Evolutionary conservation across 768 basidiomycete genomes (phyloP).

Genomic region (Kwoniella mangroviensis): DNA sequence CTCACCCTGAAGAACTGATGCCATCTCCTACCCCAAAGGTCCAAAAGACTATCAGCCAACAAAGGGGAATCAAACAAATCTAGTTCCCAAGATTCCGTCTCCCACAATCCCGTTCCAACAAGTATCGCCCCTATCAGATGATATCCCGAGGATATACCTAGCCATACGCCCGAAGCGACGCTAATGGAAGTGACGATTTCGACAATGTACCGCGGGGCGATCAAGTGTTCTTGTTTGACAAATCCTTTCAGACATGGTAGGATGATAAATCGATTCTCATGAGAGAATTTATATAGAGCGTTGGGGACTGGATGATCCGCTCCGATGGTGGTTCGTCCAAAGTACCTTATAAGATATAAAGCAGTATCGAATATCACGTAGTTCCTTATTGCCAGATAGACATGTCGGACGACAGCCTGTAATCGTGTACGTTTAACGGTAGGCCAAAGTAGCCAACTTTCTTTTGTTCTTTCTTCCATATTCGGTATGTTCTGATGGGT

Average conservation of each 20-base stretch:
- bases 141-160: slow-evolving; percentile 36
- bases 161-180: slow-evolving; percentile 34
- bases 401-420: slow-evolving; percentile 34
- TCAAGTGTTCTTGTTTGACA: not conserved
- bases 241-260: slow-evolving; percentile 19
- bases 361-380: slow-evolving; percentile 40
- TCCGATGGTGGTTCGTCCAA: slow-evolving; percentile 32
- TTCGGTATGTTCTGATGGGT: slow-evolving; percentile 11
- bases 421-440: slow-evolving; percentile 24
- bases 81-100: slow-evolving; percentile 47
- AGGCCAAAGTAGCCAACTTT: slow-evolving; percentile 30
- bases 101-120: slow-evolving; percentile 38
- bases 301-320: slow-evolving; percentile 16
- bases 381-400: slow-evolving; percentile 21
- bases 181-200: slow-evolving; percentile 17
- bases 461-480: not conserved
- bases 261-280: slow-evolving; percentile 25
- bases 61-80: slow-evolving; percentile 48
- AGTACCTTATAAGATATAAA: slow-evolving; percentile 31
- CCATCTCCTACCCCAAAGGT: slow-evolving; percentile 57
- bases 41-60: slow-evolving; percentile 48
- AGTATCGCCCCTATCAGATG: slow-evolving; percentile 30
- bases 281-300: slow-evolving; percentile 35
- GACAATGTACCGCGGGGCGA: slow-evolving; percentile 24
- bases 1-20: slow-evolving; percentile 49